Base-by-base conservation (phyloP, 2,329 filamentous ascomycete species). In the Aspergillus udagawae region DNA sequence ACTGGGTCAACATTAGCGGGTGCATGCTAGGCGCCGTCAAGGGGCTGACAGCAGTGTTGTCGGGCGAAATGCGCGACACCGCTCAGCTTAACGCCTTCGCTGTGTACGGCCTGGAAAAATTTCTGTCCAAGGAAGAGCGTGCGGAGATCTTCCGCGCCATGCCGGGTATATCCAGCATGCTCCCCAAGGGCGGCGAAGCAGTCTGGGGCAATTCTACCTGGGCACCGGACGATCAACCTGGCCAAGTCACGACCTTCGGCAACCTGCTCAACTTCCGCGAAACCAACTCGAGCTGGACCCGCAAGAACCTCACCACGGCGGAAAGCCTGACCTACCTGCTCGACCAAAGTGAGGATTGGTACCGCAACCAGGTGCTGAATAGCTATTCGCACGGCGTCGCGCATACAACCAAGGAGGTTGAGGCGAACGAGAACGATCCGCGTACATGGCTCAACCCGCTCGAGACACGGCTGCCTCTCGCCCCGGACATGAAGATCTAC, bases 11-110 rank as follows among this genome's bases (percentile, higher is more conserved):
- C 72, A 92, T 99, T 67, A 94, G 90, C 64, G 94, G 94, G 5
- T 99, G 93, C 75, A 97, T 99, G 93, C 86, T 99, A 5, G 94
- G 94, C 14, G 92, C 94, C 1, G 81, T 92, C 57, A 99, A 99
- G 77, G 93, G 90, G 57, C 78, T 97, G 38, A 90, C 94, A 0
- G 93, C 94, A 0, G 84, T 97, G 0, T 80, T 99, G 1, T 97
- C 92, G 0, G 94, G 94, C 29, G 94, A 99, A 75, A 99, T 99
- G 94, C 91, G 93, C 64, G 94, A 99, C 69, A 99, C 94, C 0
- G 94, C 93, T 1, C 94, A 97, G 73, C 84, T 99, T 23, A 97
- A 97, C 67, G 86, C 93, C 2, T 96, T 97, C 72, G 94, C 94
- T 8, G 93, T 99, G 1, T 97, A 97, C 67, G 94, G 94, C 0